These are phyloP conservation scores for Irpex sp. DNA, from an alignment of 1,284 basidiomycete species.

Conservation along the genomic window DNA sequence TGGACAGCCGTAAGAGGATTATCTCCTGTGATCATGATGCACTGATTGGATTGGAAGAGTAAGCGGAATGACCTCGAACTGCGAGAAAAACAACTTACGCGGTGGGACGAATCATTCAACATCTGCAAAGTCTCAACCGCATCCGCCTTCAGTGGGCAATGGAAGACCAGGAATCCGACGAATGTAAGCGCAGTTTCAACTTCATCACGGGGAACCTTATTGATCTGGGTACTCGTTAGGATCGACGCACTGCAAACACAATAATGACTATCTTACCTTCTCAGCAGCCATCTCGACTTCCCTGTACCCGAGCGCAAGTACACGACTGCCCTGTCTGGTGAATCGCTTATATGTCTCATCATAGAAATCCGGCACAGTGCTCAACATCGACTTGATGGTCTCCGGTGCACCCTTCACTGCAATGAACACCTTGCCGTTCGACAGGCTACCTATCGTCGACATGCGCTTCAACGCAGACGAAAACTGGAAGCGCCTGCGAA, in stretches of 20 bases:
- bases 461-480: constrained; percentile 94
- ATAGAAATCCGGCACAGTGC: constrained; percentile 69
- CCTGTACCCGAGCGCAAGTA: constrained; percentile 86
- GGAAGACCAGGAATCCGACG: constrained; percentile 93
- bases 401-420: constrained; percentile 95
- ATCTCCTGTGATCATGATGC: constrained; percentile 97
- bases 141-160: constrained; percentile 93
- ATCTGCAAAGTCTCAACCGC: constrained; percentile 87
- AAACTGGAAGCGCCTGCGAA: constrained; percentile 92
- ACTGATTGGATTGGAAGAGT: constrained; percentile 40
- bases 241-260: neutral
- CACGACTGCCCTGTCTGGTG: constrained; percentile 87
- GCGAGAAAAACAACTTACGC: constrained; percentile 50
- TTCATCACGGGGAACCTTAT: constrained; percentile 73
- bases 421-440: constrained; percentile 54
- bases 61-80: neutral
- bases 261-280: constrained; percentile 43
- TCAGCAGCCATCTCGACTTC: constrained; percentile 64
- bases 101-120: constrained; percentile 91
- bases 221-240: constrained; percentile 55
- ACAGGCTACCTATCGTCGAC: constrained; percentile 82
- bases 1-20: constrained; percentile 94
- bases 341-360: constrained; percentile 94
- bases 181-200: constrained; percentile 80
- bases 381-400: constrained; percentile 87